phyloP scores from a whole-genome alignment of 2,329 filamentous ascomycete genomes.

The Elsinoe arachidis region DNA sequence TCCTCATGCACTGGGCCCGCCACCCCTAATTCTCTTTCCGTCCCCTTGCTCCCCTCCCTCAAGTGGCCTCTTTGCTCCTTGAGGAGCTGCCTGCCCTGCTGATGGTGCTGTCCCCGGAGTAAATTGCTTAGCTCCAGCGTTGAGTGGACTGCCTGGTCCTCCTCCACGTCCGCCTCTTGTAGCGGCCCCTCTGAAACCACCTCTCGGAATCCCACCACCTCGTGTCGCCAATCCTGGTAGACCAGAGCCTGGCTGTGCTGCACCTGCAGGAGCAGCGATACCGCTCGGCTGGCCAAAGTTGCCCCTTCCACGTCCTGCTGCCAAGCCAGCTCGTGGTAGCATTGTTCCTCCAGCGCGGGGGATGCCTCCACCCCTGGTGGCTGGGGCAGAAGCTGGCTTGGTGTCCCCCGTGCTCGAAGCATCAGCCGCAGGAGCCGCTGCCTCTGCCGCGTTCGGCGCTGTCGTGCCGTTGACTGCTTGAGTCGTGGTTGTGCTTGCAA shows the following conservation, averaged over 20 bases:
- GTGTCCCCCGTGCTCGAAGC: conserved; percentile 14
- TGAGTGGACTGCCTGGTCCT: conserved; percentile 24
- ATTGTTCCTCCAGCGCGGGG: conserved; percentile 21
- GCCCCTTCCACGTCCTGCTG: conserved; percentile 18
- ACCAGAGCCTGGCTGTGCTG: conserved; percentile 18
- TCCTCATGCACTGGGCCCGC: conserved; percentile 15
- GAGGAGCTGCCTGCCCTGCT: conserved; percentile 17
- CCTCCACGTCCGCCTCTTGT: conserved; percentile 18
- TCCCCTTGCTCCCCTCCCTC: conserved; percentile 25
- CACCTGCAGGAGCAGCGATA: conserved; percentile 14
- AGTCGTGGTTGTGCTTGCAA: conserved; percentile 15
- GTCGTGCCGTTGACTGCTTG: conserved; percentile 12
- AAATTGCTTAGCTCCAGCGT: conserved; percentile 29
- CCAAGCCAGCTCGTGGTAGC: conserved; percentile 20
- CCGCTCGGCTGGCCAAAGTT: conserved; percentile 15
- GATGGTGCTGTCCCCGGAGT: conserved; percentile 20
- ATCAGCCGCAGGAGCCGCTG: conserved; percentile 3
- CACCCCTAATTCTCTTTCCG: conserved; percentile 25
- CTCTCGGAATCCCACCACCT: conserved; percentile 19
- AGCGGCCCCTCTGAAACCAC: conserved; percentile 20
- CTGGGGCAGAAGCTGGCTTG: conserved; percentile 12
- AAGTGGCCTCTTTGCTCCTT: conserved; percentile 27
- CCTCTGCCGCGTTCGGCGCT: not conserved
- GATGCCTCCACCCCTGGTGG: conserved; percentile 21
- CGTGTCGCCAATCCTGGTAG: conserved; percentile 16